These are phyloP conservation scores for Aquilaria yunnanensis DNA, from an alignment of 345 rosid species.

Conservation along the genomic window DNA sequence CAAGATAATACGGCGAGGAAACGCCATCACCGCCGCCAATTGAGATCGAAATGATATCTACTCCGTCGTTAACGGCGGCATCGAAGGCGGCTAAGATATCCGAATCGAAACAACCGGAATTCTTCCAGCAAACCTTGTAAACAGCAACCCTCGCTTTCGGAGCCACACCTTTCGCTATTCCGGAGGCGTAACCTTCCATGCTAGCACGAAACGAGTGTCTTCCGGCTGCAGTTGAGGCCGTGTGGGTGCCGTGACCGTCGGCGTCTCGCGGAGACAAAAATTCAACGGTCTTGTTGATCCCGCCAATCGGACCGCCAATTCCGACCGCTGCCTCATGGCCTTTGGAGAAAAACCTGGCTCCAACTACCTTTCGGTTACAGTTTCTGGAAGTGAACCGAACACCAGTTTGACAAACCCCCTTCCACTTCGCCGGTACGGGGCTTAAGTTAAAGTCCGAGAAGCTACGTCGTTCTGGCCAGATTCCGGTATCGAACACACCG, in stretches of 20 bases:
- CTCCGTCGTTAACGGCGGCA: constrained; percentile 56
- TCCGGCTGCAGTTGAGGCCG: constrained; percentile 75
- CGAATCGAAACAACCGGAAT: constrained; percentile 72
- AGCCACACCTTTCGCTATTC: constrained; percentile 84
- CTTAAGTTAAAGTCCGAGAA: constrained; percentile 74
- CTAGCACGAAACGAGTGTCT: constrained; percentile 58
- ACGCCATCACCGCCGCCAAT: constrained; percentile 76
- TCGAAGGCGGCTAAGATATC: constrained; percentile 75
- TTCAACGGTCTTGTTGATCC: constrained; percentile 65
- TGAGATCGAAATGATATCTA: constrained; percentile 70
- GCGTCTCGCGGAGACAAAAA: constrained; percentile 83
- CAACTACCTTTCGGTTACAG: constrained; percentile 70
- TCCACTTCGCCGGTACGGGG: constrained; percentile 55
- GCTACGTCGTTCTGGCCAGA: constrained; percentile 82
- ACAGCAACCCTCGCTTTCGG: constrained; percentile 75
- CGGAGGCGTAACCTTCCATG: constrained; percentile 71
- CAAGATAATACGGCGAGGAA: constrained; percentile 69
- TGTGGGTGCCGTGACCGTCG: constrained; percentile 85
- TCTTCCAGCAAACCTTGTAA: constrained; percentile 87
- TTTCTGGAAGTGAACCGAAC: constrained; percentile 28
- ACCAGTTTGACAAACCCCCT: constrained; percentile 61
- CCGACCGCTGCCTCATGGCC: constrained; percentile 65
- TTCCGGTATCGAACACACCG: constrained; percentile 77
- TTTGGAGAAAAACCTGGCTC: constrained; percentile 67
- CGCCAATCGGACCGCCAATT: constrained; percentile 34